Conservation (phyloP, 495 filamentous ascomycete genomes). For the Copromyces sp. region DNA sequence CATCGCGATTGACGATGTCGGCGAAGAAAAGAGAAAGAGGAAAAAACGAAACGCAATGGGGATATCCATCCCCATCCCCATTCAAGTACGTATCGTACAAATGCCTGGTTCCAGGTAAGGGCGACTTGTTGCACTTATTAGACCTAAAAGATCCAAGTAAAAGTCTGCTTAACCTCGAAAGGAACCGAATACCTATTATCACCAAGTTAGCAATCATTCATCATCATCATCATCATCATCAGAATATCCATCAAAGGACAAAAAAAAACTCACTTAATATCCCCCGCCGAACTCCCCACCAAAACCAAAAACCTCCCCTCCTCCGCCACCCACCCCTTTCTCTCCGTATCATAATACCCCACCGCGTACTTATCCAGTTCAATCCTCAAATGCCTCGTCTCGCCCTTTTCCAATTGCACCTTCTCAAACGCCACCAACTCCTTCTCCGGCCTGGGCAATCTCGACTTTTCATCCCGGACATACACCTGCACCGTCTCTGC, state of each 20-base stretch:
- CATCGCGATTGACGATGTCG: background rate
- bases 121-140: no score
- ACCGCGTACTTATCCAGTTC: conserved; percentile 62
- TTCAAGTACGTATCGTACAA: no score
- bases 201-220: conserved; percentile 4
- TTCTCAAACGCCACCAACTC: conserved; percentile 77
- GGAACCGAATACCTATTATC: conserved; percentile 30
- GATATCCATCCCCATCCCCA: no score
- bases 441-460: conserved; percentile 59
- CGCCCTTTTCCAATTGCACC: conserved; percentile 55
- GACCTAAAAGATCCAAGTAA: conserved; percentile 49
- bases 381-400: conserved; percentile 58
- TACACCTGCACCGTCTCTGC: conserved; percentile 78
- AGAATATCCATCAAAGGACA: no score
- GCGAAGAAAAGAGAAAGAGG: background rate
- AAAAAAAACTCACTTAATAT: conserved; percentile 32
- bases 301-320: conserved; percentile 60
- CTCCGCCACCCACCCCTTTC: conserved; percentile 66
- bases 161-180: conserved; percentile 49
- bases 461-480: conserved; percentile 43
- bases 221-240: background rate
- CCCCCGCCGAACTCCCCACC: conserved; percentile 41
- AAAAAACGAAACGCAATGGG: background rate
- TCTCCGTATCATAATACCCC: conserved; percentile 69
- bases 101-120: no score